Evolutionary conservation across 345 rosid species (phyloP).

Genomic region (Linum tenue): DNA sequence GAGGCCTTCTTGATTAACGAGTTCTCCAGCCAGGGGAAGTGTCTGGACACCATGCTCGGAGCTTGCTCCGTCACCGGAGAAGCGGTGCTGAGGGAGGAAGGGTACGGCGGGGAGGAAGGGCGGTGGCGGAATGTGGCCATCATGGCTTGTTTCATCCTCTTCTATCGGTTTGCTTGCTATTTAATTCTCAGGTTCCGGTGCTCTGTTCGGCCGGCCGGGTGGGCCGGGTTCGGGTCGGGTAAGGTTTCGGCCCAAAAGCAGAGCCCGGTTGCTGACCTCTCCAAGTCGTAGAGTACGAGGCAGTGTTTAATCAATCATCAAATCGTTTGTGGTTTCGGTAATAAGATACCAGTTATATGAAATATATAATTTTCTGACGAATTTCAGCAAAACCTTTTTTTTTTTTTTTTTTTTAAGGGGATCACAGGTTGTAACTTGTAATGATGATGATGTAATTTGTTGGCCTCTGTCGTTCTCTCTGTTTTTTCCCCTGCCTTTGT

Average conservation of each 20-base stretch:
- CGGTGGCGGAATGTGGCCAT: constrained; percentile 69
- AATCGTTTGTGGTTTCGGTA: no score
- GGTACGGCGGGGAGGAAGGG: constrained; percentile 58
- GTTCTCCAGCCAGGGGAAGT: constrained; percentile 68
- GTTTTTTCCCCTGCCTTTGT: constrained; percentile 16
- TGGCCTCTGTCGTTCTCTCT: neutral
- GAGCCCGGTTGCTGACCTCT: neutral
- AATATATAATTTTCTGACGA: neutral
- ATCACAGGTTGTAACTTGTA: constrained; percentile 14
- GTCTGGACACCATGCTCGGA: constrained; percentile 62
- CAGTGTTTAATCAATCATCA: no score
- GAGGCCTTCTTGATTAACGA: constrained; percentile 89
- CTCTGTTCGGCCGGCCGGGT: constrained; percentile 24
- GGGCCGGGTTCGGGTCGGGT: constrained; percentile 15
- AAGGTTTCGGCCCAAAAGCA: neutral
- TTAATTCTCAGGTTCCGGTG: constrained; percentile 68
- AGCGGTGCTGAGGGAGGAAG: constrained; percentile 64
- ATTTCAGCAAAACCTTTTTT: neutral
- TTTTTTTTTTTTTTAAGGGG: neutral
- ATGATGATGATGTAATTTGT: constrained; percentile 5
- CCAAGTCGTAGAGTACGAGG: neutral
- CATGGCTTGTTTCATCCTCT: constrained; percentile 60
- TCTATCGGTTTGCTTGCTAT: constrained; percentile 76
- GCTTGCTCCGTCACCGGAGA: constrained; percentile 55
- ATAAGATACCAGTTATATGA: no score